Evolutionary conservation across 192 early-diverging fungal species (phyloP), one percentile per base, ranked within the genome.

Genomic region (Coemansia javaensis): DNA sequence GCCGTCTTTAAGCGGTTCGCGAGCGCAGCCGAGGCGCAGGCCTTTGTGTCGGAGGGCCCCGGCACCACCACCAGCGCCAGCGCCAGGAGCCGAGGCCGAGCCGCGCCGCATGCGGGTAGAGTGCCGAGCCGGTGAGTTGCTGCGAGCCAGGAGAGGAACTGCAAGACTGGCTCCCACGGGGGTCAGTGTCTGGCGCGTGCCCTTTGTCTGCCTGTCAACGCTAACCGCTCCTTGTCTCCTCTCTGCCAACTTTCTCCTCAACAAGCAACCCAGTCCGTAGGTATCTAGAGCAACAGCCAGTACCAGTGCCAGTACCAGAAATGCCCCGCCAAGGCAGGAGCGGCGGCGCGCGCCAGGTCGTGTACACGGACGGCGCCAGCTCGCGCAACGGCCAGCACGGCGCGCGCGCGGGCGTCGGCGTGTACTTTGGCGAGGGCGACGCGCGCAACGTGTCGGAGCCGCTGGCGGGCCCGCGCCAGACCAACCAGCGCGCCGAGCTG

Each of bases 311-410:
- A n/a, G n/a, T n/a, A n/a, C n/a, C n/a, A n/a, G n/a, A n/a, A n/a
- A n/a, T n/a, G n/a, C n/a, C n/a, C n/a, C n/a, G n/a, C n/a, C n/a
- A n/a, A n/a, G n/a, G n/a, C n/a, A n/a, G n/a, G n/a, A n/a, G n/a
- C n/a, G n/a, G n/a, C n/a, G n/a, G n/a, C n/a, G n/a, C n/a, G n/a
- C n/a, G n/a, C n/a, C n/a, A n/a, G n/a, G 60, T 77, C 0, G 75
- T 88, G 9, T 92, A 90, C 66, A 94, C 90, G 0, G 91, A 97
- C 47, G 93, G 93, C 25, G 80, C 83, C 34, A 79, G 88, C 50
- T 42, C 69, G 13, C 54, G 63, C 7, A 97, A 97, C 74, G 93
- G 93, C 13, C 50, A 38, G 16, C 2, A 15, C 8, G 46, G 53
- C 4, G 90, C 88, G 4, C 51, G 61, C 5, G 94, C 89, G 23